Percentiles rank a stretch among this genome's conserved stretches.
These are phyloP conservation scores for Tulasnella sp. DNA, from an alignment of 768 basidiomycete genomes.

Conservation along the genomic window DNA sequence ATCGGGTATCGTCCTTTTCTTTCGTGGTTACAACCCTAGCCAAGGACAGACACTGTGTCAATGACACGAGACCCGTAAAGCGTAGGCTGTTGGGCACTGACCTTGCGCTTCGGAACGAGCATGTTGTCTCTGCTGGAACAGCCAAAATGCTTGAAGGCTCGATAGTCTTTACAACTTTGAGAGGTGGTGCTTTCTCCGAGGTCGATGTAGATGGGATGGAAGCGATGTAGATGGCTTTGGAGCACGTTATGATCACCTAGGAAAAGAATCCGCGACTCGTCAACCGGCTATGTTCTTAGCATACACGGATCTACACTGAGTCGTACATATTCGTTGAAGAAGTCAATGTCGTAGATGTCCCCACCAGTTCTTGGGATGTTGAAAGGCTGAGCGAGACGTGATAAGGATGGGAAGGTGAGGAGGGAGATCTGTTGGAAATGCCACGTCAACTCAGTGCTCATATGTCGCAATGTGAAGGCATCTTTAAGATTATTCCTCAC, in stretches of 20 bases:
- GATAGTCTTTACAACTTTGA: slow-evolving; percentile 12
- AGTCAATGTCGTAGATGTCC: slow-evolving; percentile 80
- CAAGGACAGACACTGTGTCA: not conserved
- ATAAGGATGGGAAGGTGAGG: slow-evolving; percentile 51
- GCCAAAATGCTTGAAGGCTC: slow-evolving; percentile 27
- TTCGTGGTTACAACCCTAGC: not conserved
- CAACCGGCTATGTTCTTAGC: not conserved
- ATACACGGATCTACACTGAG: slow-evolving; percentile 22
- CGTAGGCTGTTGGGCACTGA: slow-evolving; percentile 20
- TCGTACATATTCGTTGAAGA: slow-evolving; percentile 58
- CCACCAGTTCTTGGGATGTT: slow-evolving; percentile 38
- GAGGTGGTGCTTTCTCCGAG: slow-evolving; percentile 1
- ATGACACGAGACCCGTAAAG: not conserved
- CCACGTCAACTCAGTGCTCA: slow-evolving; percentile 2
- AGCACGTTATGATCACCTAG: slow-evolving; percentile 2
- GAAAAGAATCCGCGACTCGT: not conserved
- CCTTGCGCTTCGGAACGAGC: slow-evolving; percentile 51
- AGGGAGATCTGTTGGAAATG: slow-evolving; percentile 41
- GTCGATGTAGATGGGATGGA: not conserved
- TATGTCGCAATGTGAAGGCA: too few species aligned
- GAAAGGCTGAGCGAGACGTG: slow-evolving; percentile 35
- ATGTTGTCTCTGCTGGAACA: slow-evolving; percentile 28
- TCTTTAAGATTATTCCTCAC: slow-evolving; percentile 31
- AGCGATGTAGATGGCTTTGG: not conserved
- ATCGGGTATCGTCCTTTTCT: slow-evolving; percentile 20